Evolutionary conservation across 495 filamentous ascomycete species (phyloP), one percentile per base, ranked within the genome.

Genomic region (Jackrogersella multiformis): DNA sequence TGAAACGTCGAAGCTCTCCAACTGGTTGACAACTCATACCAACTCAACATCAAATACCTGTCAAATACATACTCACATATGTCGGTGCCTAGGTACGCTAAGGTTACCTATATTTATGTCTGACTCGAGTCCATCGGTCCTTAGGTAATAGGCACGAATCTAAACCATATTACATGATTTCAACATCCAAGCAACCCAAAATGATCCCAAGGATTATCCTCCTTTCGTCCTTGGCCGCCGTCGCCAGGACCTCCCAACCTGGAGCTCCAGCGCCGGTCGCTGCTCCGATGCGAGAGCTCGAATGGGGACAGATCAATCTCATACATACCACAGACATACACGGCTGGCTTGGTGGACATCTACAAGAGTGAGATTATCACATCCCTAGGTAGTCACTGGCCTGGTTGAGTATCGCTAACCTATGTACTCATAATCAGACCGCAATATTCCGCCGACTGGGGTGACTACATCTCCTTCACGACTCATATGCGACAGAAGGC

Each of bases 391-490:
- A 5, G 39, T 15, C 24, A 21, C 23, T n/a, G n/a, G n/a, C n/a
- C 18, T 23, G 6, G 23, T 23, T 44, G 13, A 35, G 30, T 39
- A 15, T 63, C 12, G 46, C 77, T 80, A 44, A 81, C 56, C 18
- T 38, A 6, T 53, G 46, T 46, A 20, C 32, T 10, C n/a, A n/a
- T n/a, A n/a, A 2, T 5, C 69, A 92, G 89, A 78, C 81, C 93
- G 1, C 93, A 92, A 23, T 99, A 92, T 75, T 94, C 92, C 13
- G 96, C 92, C 35, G 95, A 98, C 75, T 97, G 95, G 91, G 95
- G 95, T 34, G 95, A 99, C 79, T 99, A 98, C 77, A 85, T 98
- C 68, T 98, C 95, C 8, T 97, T 99, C 72, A 87, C 93, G 18
- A 78, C 87, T 30, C 92, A 92, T 68, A 87, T 99, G 84, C 89